Base-by-base conservation (phyloP, 1,139 yeast genomes). In the Pichia sp. region DNA sequence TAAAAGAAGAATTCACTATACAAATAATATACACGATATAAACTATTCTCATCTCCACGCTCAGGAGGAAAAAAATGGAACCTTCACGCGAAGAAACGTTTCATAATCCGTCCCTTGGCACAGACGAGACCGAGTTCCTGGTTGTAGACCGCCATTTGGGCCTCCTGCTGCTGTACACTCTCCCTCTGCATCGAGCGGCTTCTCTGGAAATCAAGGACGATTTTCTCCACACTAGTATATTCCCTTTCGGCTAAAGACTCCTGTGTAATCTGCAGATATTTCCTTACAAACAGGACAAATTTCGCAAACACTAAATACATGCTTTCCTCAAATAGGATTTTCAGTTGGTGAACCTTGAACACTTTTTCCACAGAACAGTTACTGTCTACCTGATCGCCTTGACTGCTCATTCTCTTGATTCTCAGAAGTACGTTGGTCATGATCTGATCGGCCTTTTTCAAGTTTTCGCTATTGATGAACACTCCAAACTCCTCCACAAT, bases 1-100 rank as follows among this genome's bases (percentile, higher is more conserved):
- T n/a, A n/a, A n/a, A n/a, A n/a, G n/a, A n/a, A n/a, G n/a, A n/a
- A n/a, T n/a, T n/a, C n/a, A n/a, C n/a, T n/a, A n/a, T n/a, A n/a
- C n/a, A n/a, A n/a, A n/a, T n/a, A n/a, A 30, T 30, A 4, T 30
- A 39, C 42, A 39, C 25, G 16, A n/a, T n/a, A n/a, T n/a, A n/a
- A n/a, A n/a, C n/a, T n/a, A n/a, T n/a, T n/a, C n/a, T n/a, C n/a
- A n/a, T n/a, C n/a, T n/a, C n/a, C 42, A 39, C 26, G 26, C 42
- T 39, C 26, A 19, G 18, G 18, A 34, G n/a, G 13, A 36, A 12
- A 34, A 48, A 25, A 41, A 28, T 13, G n/a, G n/a, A n/a, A 40
- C 26, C 21, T n/a, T 44, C 39, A 39, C 13, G 44, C 18, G 28
- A 48, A 51, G 21, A 51, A 48, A 10, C 54, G 49, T 28, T 22